Evolutionary conservation across 2,329 filamentous ascomycete species (phyloP).

Genomic region (Aurifilum marmelostoma): DNA sequence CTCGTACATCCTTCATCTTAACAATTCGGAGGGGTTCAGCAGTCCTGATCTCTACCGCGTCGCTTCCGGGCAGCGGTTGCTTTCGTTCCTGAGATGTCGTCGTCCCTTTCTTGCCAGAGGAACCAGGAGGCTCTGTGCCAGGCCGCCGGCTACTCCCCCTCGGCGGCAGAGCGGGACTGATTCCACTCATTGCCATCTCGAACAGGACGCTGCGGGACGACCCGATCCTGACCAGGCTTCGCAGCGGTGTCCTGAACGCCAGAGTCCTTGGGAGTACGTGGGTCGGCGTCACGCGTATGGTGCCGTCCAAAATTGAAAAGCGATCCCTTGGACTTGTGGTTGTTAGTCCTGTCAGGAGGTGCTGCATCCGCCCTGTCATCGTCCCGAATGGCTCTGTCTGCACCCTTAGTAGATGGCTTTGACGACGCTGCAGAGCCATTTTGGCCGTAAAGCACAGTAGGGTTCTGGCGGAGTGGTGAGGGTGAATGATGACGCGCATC

Average conservation of each 20-base stretch:
- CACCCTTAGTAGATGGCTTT: neutral
- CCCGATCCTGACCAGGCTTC: neutral
- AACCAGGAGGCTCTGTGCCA: neutral
- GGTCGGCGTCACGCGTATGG: slow-evolving; percentile 4
- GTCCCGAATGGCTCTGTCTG: neutral
- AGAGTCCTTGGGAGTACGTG: neutral
- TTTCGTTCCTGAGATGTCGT: neutral
- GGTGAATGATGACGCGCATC: neutral
- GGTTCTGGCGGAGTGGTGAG: slow-evolving; percentile 3
- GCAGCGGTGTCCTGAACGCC: neutral
- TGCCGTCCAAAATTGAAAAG: slow-evolving; percentile 11
- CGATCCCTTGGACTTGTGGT: neutral
- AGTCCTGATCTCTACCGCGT: neutral
- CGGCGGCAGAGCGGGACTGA: neutral
- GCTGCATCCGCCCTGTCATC: neutral
- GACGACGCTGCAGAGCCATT: neutral
- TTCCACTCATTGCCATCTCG: neutral
- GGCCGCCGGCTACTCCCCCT: neutral
- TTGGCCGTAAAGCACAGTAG: neutral
- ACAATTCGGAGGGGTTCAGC: slow-evolving; percentile 6
- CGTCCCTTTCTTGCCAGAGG: neutral
- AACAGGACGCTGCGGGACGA: neutral
- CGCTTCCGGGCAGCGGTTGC: neutral
- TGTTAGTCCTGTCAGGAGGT: neutral
- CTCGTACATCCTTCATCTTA: slow-evolving; percentile 12